These are phyloP conservation scores for Aquilaria malaccensis DNA, from an alignment of 345 rosid species.

Conservation along the genomic window DNA sequence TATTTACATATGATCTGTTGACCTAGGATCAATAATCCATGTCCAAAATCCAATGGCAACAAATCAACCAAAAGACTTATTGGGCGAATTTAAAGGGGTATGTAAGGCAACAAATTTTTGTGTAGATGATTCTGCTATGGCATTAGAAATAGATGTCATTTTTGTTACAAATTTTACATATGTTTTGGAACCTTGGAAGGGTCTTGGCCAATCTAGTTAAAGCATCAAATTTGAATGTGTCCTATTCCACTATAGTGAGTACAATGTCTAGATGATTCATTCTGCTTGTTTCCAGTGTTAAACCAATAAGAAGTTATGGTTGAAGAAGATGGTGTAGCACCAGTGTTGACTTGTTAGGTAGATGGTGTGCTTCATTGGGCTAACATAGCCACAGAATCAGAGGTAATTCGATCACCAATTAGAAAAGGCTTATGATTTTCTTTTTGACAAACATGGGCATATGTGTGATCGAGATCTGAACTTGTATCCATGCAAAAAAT, in stretches of 20 bases:
- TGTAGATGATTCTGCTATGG: background rate
- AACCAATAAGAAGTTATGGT: no score
- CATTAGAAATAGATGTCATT: background rate
- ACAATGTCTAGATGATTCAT: background rate
- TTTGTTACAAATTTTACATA: no score
- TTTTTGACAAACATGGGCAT: background rate
- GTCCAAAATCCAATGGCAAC: background rate
- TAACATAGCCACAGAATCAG: background rate
- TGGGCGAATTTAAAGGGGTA: background rate
- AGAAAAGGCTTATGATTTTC: background rate
- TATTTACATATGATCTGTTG: slow-evolving; percentile 9
- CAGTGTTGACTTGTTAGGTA: no score
- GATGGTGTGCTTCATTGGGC: background rate
- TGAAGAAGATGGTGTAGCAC: no score
- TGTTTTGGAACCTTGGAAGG: background rate
- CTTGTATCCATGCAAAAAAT: background rate
- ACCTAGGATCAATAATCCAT: slow-evolving; percentile 5
- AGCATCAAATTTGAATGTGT: background rate
- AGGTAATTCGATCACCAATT: background rate
- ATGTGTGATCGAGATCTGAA: background rate
- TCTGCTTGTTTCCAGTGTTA: no score
- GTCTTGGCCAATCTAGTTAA: background rate
- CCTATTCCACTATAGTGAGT: background rate
- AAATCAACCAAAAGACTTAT: background rate
- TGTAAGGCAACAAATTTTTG: background rate